Conservation (phyloP, 1,284 basidiomycete genomes). For the Grifola frondosa region DNA sequence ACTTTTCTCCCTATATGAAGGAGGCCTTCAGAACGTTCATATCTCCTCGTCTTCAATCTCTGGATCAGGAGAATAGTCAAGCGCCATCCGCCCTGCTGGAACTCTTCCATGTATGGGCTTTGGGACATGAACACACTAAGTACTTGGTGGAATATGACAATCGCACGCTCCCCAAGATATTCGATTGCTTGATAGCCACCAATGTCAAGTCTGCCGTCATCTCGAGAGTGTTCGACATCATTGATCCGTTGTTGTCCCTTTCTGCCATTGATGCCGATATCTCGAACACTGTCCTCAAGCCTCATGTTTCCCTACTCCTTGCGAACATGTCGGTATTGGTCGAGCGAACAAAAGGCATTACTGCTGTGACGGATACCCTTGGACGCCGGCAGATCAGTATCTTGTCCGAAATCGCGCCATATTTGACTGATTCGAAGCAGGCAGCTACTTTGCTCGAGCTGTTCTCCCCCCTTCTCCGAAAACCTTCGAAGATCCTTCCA, state of each 20-base stretch:
- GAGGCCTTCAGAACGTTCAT: conserved; percentile 74
- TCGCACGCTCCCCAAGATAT: conserved; percentile 74
- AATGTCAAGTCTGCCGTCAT: conserved; percentile 90
- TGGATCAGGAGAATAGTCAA: conserved; percentile 90
- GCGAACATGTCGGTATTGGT: conserved; percentile 74
- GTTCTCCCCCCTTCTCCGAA: conserved; percentile 81
- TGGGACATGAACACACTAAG: conserved; percentile 52
- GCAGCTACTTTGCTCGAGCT: conserved; percentile 75
- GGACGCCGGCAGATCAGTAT: conserved; percentile 83
- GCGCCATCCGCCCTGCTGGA: conserved; percentile 89
- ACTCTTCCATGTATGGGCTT: conserved; percentile 81
- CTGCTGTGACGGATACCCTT: conserved; percentile 67
- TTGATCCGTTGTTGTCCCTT: conserved; percentile 71
- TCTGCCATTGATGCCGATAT: conserved; percentile 52
- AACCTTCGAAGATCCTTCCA: conserved; percentile 72
- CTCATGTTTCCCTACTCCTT: conserved; percentile 78
- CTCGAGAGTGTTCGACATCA: conserved; percentile 81
- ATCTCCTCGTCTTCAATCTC: conserved; percentile 73
- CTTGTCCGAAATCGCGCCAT: conserved; percentile 78
- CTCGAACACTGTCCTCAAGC: conserved; percentile 63
- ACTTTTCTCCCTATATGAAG: conserved; percentile 73
- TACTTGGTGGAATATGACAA: conserved; percentile 75
- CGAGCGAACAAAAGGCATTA: conserved; percentile 56
- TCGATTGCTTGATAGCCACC: conserved; percentile 76
- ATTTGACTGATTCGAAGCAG: conserved; percentile 70